Percentiles rank a stretch among this genome's conserved stretches.
These are phyloP conservation scores for Martensiomyces pterosporus DNA, from an alignment of 192 early-diverging fungal genomes.

Conservation along the genomic window DNA sequence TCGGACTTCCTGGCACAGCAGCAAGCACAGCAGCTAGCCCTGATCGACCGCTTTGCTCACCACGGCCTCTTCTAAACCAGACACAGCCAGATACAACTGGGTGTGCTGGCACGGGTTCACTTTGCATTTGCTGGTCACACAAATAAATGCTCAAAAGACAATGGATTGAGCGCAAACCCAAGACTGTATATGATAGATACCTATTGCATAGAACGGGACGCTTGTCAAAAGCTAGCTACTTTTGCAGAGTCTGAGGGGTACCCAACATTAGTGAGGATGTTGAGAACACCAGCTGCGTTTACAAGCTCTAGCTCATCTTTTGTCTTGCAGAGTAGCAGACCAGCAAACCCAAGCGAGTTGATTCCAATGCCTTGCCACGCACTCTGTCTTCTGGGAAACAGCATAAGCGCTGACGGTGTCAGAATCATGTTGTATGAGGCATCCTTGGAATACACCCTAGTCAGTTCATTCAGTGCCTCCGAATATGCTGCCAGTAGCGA, in stretches of 20 bases:
- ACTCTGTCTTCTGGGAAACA: slow-evolving; percentile 51
- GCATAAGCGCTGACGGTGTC: slow-evolving; percentile 51
- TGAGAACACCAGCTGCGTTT: slow-evolving; percentile 36
- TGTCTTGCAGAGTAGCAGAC: slow-evolving; percentile 55
- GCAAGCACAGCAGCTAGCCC: slow-evolving; percentile 34
- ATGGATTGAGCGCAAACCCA: no score
- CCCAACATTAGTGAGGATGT: slow-evolving; percentile 40
- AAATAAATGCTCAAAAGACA: neutral
- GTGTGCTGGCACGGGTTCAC: no score
- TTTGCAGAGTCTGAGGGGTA: no score
- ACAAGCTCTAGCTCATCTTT: slow-evolving; percentile 46
- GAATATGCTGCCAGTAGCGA: slow-evolving; percentile 13
- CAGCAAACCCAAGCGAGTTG: slow-evolving; percentile 66
- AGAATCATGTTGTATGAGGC: slow-evolving; percentile 59
- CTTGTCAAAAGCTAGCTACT: no score
- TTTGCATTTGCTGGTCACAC: neutral
- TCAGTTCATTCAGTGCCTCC: slow-evolving; percentile 13
- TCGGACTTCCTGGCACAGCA: slow-evolving; percentile 22
- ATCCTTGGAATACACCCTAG: slow-evolving; percentile 3
- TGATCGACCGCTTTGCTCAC: slow-evolving; percentile 32
- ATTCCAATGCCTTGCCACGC: slow-evolving; percentile 48
- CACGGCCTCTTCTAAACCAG: slow-evolving; percentile 19
- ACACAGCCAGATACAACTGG: no score
- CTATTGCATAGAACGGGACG: no score
- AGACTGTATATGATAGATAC: no score